Evolutionary conservation across 73 alveolate species (phyloP).

Genomic region (Diophrys appendiculata): DNA sequence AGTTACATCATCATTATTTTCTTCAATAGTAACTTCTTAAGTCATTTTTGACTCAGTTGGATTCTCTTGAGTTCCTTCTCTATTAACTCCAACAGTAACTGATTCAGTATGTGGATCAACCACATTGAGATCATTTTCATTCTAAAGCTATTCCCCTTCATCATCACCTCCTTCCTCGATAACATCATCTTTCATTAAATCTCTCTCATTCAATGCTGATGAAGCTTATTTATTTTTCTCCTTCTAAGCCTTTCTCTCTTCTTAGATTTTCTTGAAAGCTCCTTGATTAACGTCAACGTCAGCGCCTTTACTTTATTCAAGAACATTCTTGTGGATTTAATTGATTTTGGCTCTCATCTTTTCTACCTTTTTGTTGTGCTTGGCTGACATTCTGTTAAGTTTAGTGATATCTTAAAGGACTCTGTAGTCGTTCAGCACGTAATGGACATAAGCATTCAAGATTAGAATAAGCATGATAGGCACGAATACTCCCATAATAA

Average conservation of each 20-base stretch:
- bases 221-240: conserved; percentile 15
- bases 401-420: conserved; percentile 34
- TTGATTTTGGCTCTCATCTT: conserved; percentile 22
- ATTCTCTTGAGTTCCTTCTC: no score
- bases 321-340: conserved; percentile 25
- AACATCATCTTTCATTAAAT: conserved; percentile 6
- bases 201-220: conserved; percentile 5
- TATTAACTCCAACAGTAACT: no score
- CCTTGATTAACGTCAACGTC: conserved; percentile 17
- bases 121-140: conserved; percentile 1
- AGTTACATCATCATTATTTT: background rate
- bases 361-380: conserved; percentile 49
- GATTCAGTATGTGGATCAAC: no score
- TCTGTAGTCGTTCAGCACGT: conserved; percentile 53
- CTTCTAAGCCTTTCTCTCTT: conserved; percentile 12
- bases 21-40: background rate
- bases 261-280: conserved; percentile 19
- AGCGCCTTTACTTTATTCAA: background rate
- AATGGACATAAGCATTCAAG: conserved; percentile 44
- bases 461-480: conserved; percentile 23
- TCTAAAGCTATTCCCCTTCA: conserved; percentile 30
- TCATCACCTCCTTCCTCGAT: conserved; percentile 52
- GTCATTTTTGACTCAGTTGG: no score
- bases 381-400: conserved; percentile 13
- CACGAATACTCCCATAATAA: conserved; percentile 35